These are phyloP conservation scores for Graphium sp. DNA, from an alignment of 2,329 filamentous ascomycete species.

Conservation along the genomic window DNA sequence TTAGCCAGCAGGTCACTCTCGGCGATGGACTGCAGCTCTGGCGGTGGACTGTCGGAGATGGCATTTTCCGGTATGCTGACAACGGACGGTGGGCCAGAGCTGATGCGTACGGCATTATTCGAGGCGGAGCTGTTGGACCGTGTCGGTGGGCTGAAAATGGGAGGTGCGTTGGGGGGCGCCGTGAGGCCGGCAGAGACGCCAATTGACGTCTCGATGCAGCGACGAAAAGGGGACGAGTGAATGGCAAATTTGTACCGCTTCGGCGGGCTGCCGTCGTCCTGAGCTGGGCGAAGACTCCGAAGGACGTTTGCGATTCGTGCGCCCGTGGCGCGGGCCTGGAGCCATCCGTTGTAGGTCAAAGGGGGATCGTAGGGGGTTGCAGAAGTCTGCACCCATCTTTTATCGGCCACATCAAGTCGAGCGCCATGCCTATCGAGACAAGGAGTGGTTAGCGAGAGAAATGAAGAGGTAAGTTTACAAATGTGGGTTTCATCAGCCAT, in stretches of 20 bases:
- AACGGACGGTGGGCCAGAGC: slow-evolving; percentile 5
- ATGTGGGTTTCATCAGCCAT: background rate
- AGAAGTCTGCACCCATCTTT: slow-evolving; percentile 85
- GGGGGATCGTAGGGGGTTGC: slow-evolving; percentile 92
- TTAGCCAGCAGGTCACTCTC: slow-evolving; percentile 21
- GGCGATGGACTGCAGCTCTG: too few relatives aligned
- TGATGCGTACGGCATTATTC: slow-evolving; percentile 5
- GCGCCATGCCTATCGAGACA: slow-evolving; percentile 58
- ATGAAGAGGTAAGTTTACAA: background rate
- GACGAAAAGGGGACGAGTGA: slow-evolving; percentile 83
- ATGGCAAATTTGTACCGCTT: slow-evolving; percentile 64
- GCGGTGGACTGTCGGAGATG: too few relatives aligned
- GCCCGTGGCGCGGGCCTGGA: slow-evolving; percentile 68
- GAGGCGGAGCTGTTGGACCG: slow-evolving; percentile 5
- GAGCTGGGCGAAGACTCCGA: slow-evolving; percentile 7
- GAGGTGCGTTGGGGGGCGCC: slow-evolving; percentile 28
- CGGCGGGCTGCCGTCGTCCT: too few relatives aligned
- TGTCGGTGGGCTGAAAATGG: slow-evolving; percentile 7
- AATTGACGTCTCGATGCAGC: slow-evolving; percentile 54
- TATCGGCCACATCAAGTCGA: slow-evolving; percentile 85
- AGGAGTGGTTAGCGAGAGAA: background rate
- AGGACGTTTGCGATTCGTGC: slow-evolving; percentile 65
- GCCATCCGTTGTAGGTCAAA: slow-evolving; percentile 86
- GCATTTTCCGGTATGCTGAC: slow-evolving; percentile 4
- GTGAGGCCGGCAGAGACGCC: slow-evolving; percentile 48